These are phyloP conservation scores for Phytophthora gonapodyides DNA, from an alignment of 352 stramenopile genomes.

Conservation along the genomic window DNA sequence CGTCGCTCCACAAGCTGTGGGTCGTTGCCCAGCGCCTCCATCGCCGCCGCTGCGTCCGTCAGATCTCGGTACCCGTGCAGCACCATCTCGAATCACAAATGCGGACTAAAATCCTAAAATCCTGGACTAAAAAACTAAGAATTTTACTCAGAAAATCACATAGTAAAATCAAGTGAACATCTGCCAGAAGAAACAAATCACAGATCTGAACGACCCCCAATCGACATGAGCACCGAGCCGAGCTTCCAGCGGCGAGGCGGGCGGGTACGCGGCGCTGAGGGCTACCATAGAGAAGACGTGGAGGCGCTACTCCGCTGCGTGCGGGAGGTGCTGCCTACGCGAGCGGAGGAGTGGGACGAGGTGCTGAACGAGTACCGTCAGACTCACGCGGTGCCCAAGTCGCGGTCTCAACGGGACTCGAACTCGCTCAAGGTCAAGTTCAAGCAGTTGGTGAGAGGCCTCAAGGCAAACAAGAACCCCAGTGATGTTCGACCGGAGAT, in stretches of 20 bases:
- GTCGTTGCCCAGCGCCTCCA: conserved; percentile 19
- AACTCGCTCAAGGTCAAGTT: conserved; percentile 38
- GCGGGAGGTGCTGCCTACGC: conserved; percentile 22
- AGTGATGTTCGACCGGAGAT: conserved; percentile 7
- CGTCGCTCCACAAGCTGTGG: conserved; percentile 9
- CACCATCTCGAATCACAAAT: conserved; percentile 17
- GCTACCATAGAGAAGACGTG: conserved; percentile 39
- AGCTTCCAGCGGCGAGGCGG: conserved; percentile 34
- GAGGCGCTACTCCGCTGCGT: conserved; percentile 25
- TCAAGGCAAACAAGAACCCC: conserved; percentile 1
- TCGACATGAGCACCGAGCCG: conserved; percentile 13
- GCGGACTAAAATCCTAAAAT: background rate
- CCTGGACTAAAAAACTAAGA: background rate
- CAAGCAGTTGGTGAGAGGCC: conserved; percentile 33
- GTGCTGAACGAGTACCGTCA: conserved; percentile 34
- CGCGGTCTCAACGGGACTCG: conserved; percentile 28
- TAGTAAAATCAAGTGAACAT: conserved; percentile 15
- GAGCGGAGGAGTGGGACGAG: conserved; percentile 29
- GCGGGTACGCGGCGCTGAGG: conserved; percentile 34
- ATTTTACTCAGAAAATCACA: background rate
- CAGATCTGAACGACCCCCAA: conserved; percentile 11
- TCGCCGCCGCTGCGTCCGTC: conserved; percentile 7
- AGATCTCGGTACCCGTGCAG: conserved; percentile 22
- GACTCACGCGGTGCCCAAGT: conserved; percentile 32
- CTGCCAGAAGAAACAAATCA: background rate